phyloP scores from a whole-genome alignment of 345 rosid species.

The Lumnitzera littorea region DNA sequence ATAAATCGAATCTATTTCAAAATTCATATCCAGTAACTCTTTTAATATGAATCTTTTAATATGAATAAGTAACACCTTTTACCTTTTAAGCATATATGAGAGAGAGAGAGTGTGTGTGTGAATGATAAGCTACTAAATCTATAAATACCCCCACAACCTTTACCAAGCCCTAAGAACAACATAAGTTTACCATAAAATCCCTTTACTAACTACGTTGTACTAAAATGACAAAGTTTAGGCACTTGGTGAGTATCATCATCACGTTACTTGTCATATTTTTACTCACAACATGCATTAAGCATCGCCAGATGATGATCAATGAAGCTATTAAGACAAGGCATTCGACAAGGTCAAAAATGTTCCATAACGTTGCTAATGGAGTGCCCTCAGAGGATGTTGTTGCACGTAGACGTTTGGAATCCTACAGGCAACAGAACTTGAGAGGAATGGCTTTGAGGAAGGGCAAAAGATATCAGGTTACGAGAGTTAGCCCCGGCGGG shows the following conservation, averaged over 20 bases:
- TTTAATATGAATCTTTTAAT: too few species aligned
- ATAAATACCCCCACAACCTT: neutral
- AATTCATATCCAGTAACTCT: too few species aligned
- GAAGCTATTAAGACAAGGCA: neutral
- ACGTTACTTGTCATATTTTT: neutral
- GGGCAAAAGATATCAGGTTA: slow-evolving; percentile 4
- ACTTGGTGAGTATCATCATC: neutral
- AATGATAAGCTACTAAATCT: neutral
- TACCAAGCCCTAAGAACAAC: neutral
- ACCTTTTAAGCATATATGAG: too few species aligned
- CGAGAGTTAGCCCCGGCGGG: slow-evolving; percentile 45
- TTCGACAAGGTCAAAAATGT: too few species aligned
- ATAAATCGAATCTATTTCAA: too few species aligned
- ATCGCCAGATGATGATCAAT: slow-evolving; percentile 3
- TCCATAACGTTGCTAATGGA: too few species aligned
- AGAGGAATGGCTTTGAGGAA: neutral
- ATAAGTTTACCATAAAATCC: neutral
- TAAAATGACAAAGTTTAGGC: neutral
- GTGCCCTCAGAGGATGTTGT: too few species aligned
- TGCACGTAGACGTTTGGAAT: too few species aligned
- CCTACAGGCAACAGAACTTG: slow-evolving; percentile 4
- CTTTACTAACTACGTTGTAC: neutral
- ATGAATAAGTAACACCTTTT: too few species aligned
- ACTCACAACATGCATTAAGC: neutral
- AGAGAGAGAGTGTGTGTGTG: neutral